Evolutionary conservation across 176 grass and related monocot genomes (phyloP), one percentile per base, ranked within the genome.

Genomic region (Otatea glauca): DNA sequence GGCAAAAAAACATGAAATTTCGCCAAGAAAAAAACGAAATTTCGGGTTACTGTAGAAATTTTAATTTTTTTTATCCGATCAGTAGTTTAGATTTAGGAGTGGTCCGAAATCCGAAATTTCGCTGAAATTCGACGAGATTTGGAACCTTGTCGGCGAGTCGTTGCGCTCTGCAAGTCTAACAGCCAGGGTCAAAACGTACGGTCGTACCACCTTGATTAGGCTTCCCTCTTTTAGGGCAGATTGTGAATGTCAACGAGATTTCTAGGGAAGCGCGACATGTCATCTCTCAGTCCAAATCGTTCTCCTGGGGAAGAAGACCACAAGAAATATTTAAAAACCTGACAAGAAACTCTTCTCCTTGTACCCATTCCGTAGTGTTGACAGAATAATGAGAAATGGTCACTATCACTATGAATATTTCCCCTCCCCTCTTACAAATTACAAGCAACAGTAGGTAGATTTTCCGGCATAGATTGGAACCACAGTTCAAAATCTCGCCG

Each of bases 201-300:
- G 72, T 25, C 47, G 62, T 43, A 4, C 58, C n/a, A 9, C 18
- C n/a, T 18, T 21, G 34, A 54, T 20, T 14, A 63, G 24, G 25
- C 20, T 47, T 25, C 61, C 49, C 32, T 41, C 2, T 41, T 54
- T 41, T 2, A 4, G 4, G 12, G 69, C 20, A 0, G 16, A 37
- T 2, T 3, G 23, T 1, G 47, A 20, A 51, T 64, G 76, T 43
- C 76, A 86, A 73, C 32, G 9, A 29, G 32, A 12, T 6, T n/a
- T 65, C 21, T 79, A 17, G 84, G 66, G 68, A 80, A 86, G 14
- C 7, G 4, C 59, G 23, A n/a, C 56, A 53, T 44, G 7, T 6
- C 13, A 73, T 42, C 25, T 9, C 24, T 43, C 8, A 65, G 15
- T 51, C 18, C 21, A 10, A 21, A 32, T 24, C 0, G 17, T 75